Conservation (phyloP, 306 rosid species). For the Cyamopsis tetragonoloba region DNA sequence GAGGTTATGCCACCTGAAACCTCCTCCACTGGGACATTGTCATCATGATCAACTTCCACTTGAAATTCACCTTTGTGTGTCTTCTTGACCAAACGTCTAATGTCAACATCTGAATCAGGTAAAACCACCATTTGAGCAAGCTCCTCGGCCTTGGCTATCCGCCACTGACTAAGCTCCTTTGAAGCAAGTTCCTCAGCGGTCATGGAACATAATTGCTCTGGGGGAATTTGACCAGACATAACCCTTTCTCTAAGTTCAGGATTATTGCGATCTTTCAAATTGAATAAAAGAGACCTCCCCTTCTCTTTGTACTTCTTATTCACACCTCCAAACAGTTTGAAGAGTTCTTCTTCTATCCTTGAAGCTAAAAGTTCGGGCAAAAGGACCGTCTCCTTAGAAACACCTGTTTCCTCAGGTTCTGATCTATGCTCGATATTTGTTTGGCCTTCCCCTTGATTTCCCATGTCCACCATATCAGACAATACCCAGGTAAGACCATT, state of each 20-base stretch:
- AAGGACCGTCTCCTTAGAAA: constrained; percentile 28
- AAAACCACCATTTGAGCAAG: constrained; percentile 92
- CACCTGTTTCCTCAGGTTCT: constrained; percentile 34
- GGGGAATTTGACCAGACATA: constrained; percentile 75
- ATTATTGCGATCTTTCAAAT: constrained; percentile 90
- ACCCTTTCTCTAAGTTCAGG: constrained; percentile 94
- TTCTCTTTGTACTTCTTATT: constrained; percentile 98
- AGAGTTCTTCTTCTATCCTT: constrained; percentile 75
- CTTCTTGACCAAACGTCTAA: constrained; percentile 84
- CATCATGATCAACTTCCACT: constrained; percentile 88
- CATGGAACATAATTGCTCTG: constrained; percentile 85
- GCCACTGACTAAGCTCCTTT: constrained; percentile 96
- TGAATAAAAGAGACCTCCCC: constrained; percentile 96
- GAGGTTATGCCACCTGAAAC: constrained; percentile 55
- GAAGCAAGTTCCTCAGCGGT: constrained; percentile 99
- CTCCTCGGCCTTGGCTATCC: constrained; percentile 99
- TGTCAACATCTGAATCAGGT: constrained; percentile 80
- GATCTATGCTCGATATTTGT: constrained; percentile 38
- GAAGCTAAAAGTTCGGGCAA: constrained; percentile 63
- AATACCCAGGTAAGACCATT: constrained; percentile 97
- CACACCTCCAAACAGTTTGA: constrained; percentile 93
- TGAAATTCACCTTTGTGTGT: constrained; percentile 96
- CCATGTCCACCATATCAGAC: constrained; percentile 51
- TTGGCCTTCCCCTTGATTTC: constrained; percentile 38
- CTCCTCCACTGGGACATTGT: constrained; percentile 51